Evolutionary conservation across 768 basidiomycete genomes (phyloP).

Genomic region (Pisolithus tinctorius): DNA sequence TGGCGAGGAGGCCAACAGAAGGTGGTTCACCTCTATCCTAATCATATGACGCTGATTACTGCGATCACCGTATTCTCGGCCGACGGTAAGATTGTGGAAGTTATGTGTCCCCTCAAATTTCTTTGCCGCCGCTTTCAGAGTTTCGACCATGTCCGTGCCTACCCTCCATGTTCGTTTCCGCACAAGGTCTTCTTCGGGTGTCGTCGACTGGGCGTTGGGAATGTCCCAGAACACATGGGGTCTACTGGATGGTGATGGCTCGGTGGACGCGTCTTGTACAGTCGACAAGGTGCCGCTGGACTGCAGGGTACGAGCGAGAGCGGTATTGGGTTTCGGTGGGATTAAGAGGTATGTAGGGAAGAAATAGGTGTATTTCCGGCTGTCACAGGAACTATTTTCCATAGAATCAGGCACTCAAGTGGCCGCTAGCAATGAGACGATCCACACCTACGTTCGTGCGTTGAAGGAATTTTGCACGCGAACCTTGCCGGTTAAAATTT

Average conservation of each 20-base stretch:
- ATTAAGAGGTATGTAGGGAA: slow-evolving; percentile 91
- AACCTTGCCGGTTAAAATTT: slow-evolving; percentile 31
- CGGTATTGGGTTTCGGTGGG: slow-evolving; percentile 76
- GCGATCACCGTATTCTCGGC: slow-evolving; percentile 74
- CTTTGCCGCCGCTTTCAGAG: slow-evolving; percentile 48
- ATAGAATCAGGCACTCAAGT: background rate
- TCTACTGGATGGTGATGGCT: slow-evolving; percentile 5
- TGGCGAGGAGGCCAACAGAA: background rate
- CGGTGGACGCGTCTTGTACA: background rate
- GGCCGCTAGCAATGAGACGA: background rate
- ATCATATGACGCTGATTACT: slow-evolving; percentile 87
- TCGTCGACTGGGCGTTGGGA: slow-evolving; percentile 29
- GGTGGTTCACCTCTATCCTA: slow-evolving; percentile 57
- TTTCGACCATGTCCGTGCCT: slow-evolving; percentile 41
- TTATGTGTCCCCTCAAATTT: slow-evolving; percentile 89
- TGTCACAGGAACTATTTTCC: slow-evolving; percentile 71
- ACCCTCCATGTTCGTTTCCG: slow-evolving; percentile 72
- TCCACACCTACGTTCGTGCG: slow-evolving; percentile 51
- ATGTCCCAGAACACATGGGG: slow-evolving; percentile 60
- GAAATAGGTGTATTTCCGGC: slow-evolving; percentile 95
- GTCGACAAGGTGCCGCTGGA: slow-evolving; percentile 19
- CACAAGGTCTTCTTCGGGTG: slow-evolving; percentile 50
- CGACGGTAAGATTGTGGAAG: slow-evolving; percentile 96
- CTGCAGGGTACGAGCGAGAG: slow-evolving; percentile 42
- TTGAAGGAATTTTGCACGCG: slow-evolving; percentile 80